These are phyloP conservation scores for Aspergillus baeticus DNA, from an alignment of 495 filamentous ascomycete genomes.

Conservation along the genomic window DNA sequence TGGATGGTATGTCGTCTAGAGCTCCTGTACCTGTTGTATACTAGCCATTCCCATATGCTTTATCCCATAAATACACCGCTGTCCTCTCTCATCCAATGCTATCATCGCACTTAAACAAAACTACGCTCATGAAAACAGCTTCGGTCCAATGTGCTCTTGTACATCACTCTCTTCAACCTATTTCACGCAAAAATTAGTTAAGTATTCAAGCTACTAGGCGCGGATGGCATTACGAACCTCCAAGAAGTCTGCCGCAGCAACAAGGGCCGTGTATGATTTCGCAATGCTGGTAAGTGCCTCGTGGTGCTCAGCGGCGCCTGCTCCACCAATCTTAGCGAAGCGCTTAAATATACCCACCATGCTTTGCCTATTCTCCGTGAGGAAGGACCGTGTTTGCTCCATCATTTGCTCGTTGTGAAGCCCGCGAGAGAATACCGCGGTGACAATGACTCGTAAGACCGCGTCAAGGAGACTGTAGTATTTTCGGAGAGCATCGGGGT, in stretches of 20 bases:
- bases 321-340: conserved; percentile 72
- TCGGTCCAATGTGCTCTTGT: conserved; percentile 28
- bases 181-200: not conserved
- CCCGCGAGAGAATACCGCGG: conserved; percentile 74
- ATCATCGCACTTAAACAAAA: conserved; percentile 3
- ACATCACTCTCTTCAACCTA: conserved; percentile 45
- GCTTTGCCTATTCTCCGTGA: conserved; percentile 73
- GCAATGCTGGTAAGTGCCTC: conserved; percentile 51
- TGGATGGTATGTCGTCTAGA: not conserved
- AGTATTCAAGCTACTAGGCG: not conserved
- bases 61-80: conserved; percentile 16
- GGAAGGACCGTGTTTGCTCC: conserved; percentile 70
- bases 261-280: conserved; percentile 58
- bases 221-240: conserved; percentile 45
- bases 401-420: conserved; percentile 75
- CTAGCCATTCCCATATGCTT: conserved; percentile 10
- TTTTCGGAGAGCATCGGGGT: conserved; percentile 67
- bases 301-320: conserved; percentile 35
- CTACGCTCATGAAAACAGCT: conserved; percentile 38
- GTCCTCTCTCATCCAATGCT: conserved; percentile 6
- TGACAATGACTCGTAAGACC: conserved; percentile 78
- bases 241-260: conserved; percentile 59
- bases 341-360: conserved; percentile 91
- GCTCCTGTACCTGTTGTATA: not conserved
- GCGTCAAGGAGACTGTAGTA: conserved; percentile 82